Percentiles rank a stretch among this genome's conserved stretches.
These are phyloP conservation scores for Miscanthus sacchariflorus DNA, from an alignment of 202 grass and related monocot genomes.

Conservation along the genomic window DNA sequence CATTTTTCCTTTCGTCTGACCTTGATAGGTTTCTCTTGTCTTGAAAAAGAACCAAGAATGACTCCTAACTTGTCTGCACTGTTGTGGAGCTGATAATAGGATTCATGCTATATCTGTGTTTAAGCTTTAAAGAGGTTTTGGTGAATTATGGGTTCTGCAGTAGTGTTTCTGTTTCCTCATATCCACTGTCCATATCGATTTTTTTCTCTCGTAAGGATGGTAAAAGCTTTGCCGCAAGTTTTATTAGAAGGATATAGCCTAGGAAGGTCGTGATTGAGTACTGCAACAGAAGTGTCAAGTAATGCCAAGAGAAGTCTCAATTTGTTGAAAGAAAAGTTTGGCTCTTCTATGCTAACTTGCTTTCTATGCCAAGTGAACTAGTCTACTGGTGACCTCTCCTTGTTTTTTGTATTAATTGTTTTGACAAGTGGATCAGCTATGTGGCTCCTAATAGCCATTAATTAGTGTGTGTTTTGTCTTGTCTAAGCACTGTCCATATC, in stretches of 20 bases:
- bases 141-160: background rate
- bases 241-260: background rate
- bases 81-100: constrained; percentile 5
- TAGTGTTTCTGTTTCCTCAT: background rate
- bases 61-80: background rate
- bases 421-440: background rate
- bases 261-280: background rate
- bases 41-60: background rate
- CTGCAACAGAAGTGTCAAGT: background rate
- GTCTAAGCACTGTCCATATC: background rate
- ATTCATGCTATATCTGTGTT: background rate
- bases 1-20: background rate
- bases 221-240: background rate
- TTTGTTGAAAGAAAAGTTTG: background rate
- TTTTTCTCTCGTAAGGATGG: background rate
- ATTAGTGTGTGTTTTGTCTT: background rate
- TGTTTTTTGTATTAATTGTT: background rate
- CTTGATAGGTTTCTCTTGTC: background rate
- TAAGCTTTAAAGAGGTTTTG: constrained; percentile 9
- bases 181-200: background rate
- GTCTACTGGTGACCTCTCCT: background rate
- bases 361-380: background rate
- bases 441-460: background rate
- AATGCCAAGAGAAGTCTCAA: background rate
- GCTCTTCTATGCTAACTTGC: background rate